These are phyloP conservation scores for Malus hybrid DNA, from an alignment of 331 rosid genomes.

Conservation along the genomic window DNA sequence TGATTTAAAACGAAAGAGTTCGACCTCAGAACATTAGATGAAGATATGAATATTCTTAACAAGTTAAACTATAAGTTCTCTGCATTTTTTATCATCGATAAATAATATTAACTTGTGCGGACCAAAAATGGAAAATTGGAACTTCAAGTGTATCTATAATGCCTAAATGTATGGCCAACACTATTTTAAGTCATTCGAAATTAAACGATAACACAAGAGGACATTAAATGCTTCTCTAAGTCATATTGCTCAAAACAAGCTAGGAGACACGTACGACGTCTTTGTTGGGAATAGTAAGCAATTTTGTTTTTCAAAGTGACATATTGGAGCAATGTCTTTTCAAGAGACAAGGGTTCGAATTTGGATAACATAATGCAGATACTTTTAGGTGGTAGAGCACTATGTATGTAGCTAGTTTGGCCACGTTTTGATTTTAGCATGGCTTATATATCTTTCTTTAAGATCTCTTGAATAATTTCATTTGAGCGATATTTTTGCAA, in stretches of 20 bases:
- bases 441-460: too few species aligned
- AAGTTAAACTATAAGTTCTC: too few species aligned
- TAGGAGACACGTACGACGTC: neutral
- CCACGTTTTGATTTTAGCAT: neutral
- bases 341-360: neutral
- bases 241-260: neutral
- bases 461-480: too few species aligned
- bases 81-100: neutral
- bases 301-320: neutral
- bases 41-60: neutral
- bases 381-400: neutral
- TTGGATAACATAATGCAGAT: neutral
- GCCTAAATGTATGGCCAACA: neutral
- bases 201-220: neutral
- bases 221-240: neutral
- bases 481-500: too few species aligned
- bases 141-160: neutral
- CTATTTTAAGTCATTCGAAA: neutral
- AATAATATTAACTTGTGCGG: neutral
- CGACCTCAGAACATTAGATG: too few species aligned
- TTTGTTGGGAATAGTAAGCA: neutral
- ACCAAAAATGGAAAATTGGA: neutral
- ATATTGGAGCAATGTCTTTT: neutral
- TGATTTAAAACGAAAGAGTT: too few species aligned
- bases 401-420: neutral